A percentile compares a stretch with the other conserved stretches of the same genome.
Evolutionary conservation across 768 basidiomycete species (phyloP).

Genomic region (Phallus indusiatus): DNA sequence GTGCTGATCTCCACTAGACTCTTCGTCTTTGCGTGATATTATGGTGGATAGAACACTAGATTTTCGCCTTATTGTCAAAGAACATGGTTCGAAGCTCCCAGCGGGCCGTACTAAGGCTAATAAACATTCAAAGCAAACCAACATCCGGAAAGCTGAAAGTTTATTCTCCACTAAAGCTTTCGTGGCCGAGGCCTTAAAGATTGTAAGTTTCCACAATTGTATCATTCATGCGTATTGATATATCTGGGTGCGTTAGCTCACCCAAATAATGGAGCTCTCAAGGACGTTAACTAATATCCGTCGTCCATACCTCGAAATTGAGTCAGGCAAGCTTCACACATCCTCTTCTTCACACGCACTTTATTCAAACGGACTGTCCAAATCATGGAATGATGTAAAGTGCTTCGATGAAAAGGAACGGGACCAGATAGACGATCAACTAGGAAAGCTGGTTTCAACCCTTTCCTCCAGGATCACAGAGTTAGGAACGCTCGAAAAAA

Average conservation of each 20-base stretch:
- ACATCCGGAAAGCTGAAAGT: conserved; percentile 25
- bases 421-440: conserved; percentile 92
- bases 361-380: conserved; percentile 39
- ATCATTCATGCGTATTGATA: not conserved
- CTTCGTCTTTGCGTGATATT: too few species aligned
- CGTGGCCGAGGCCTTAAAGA: conserved; percentile 63
- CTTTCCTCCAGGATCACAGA: conserved; percentile 82
- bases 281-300: conserved; percentile 70
- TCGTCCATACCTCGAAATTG: conserved; percentile 79
- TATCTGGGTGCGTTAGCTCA: conserved; percentile 39
- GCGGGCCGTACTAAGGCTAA: conserved; percentile 16
- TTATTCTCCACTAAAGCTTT: conserved; percentile 49
- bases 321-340: conserved; percentile 44
- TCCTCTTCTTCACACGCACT: conserved; percentile 41
- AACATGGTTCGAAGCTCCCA: conserved; percentile 39
- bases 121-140: conserved; percentile 25
- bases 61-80: conserved; percentile 43
- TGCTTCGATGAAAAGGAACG: conserved; percentile 83
- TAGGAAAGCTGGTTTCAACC: conserved; percentile 72
- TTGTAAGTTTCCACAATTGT: conserved; percentile 37
- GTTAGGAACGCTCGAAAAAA: conserved; percentile 83
- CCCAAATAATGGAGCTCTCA: conserved; percentile 60
- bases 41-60: conserved; percentile 51
- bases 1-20: too few species aligned
- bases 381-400: conserved; percentile 54